These are phyloP conservation scores for Phyllosticta citriasiana DNA, from an alignment of 2,329 filamentous ascomycete genomes.

Conservation along the genomic window DNA sequence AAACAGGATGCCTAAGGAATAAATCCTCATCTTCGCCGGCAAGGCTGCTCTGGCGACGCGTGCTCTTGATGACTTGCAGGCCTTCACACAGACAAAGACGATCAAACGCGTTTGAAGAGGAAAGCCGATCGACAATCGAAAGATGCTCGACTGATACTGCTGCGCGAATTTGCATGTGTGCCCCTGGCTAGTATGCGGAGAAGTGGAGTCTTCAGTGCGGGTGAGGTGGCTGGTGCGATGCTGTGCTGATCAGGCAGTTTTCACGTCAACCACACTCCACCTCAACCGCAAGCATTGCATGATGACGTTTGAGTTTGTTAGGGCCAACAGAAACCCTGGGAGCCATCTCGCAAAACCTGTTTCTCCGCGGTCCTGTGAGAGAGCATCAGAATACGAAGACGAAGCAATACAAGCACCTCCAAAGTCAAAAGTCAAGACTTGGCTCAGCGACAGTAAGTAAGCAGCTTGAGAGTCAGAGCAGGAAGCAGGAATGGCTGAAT, in stretches of 20 bases:
- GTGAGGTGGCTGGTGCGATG: background rate
- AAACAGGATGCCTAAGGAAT: background rate
- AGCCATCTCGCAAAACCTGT: background rate
- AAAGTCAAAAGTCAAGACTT: background rate
- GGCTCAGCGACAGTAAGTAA: background rate
- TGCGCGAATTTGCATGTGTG: background rate
- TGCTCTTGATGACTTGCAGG: background rate
- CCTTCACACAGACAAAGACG: background rate
- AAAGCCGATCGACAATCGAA: background rate
- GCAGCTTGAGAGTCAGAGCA: background rate
- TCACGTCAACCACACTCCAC: background rate
- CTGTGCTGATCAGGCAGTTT: background rate
- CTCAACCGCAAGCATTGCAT: background rate
- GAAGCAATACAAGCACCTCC: background rate
- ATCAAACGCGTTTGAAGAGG: background rate
- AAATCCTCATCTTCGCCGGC: background rate
- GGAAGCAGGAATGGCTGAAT: background rate
- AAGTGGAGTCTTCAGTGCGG: background rate
- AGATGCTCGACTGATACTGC: background rate
- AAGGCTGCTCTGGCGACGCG: background rate
- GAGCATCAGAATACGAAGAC: background rate
- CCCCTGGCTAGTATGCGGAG: background rate
- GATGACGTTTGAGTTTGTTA: background rate
- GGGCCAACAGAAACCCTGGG: background rate
- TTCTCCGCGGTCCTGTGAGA: background rate